Conservation (phyloP, 805 yeast genomes). For the Kodamaea laetipori region DNA sequence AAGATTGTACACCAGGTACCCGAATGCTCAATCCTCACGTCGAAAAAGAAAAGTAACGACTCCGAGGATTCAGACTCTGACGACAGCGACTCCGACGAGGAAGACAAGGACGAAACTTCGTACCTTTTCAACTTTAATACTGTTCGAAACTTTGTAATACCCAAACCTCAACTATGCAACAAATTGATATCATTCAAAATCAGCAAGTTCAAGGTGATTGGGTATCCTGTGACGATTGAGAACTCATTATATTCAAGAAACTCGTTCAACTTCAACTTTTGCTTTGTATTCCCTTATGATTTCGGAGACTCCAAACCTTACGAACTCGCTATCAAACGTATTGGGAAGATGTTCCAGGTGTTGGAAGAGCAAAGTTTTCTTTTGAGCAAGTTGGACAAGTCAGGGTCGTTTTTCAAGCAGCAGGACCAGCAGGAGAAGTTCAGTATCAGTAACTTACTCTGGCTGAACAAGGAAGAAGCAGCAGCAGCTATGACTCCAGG, state of each 20-base stretch:
- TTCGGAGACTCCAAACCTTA: constrained; percentile 76
- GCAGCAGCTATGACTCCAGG: constrained; percentile 32
- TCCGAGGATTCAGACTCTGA: constrained; percentile 7
- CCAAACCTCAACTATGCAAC: constrained; percentile 90
- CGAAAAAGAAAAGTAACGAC: constrained; percentile 15
- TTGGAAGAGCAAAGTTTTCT: constrained; percentile 86
- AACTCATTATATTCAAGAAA: constrained; percentile 81
- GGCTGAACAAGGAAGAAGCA: constrained; percentile 7
- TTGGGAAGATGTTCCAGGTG: constrained; percentile 87
- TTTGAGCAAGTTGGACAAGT: constrained; percentile 54
- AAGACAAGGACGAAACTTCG: constrained; percentile 4
- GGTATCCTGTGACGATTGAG: constrained; percentile 84
- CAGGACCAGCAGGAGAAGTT: constrained; percentile 8
- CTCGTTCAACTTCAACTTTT: constrained; percentile 89
- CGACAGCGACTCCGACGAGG: constrained; percentile 5
- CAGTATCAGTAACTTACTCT: constrained; percentile 11
- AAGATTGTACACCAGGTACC: constrained; percentile 92
- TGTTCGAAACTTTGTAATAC: constrained; percentile 87
- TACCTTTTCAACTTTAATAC: constrained; percentile 74
- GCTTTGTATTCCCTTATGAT: constrained; percentile 84
- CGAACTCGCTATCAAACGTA: constrained; percentile 78
- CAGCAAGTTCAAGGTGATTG: constrained; percentile 70
- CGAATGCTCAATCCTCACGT: constrained; percentile 57
- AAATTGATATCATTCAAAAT: constrained; percentile 73
- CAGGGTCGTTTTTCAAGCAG: constrained; percentile 39